Conservation (phyloP, 1,139 yeast genomes). For the Candida gigantensis region DNA sequence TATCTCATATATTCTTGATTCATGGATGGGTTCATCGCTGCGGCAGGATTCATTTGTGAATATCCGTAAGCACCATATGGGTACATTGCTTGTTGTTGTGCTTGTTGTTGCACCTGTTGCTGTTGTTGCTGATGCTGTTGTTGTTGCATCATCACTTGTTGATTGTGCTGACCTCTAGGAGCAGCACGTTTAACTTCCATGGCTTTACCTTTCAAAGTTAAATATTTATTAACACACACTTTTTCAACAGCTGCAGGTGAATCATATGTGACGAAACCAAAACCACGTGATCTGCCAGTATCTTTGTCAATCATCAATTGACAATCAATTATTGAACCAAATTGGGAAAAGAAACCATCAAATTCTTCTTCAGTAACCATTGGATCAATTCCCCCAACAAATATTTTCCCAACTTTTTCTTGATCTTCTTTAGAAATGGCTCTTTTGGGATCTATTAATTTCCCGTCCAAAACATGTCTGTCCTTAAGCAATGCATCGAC, state of each 20-base stretch:
- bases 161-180: constrained; percentile 68
- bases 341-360: constrained; percentile 82
- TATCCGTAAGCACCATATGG: constrained; percentile 30
- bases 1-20: constrained; percentile 85
- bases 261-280: constrained; percentile 96
- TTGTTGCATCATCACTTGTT: constrained; percentile 41
- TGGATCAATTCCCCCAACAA: constrained; percentile 97
- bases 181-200: constrained; percentile 99
- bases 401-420: constrained; percentile 94
- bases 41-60: constrained; percentile 7
- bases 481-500: constrained; percentile 87
- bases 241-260: constrained; percentile 94
- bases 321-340: constrained; percentile 93
- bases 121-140: constrained; percentile 33
- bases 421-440: constrained; percentile 99
- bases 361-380: constrained; percentile 94
- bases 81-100: constrained; percentile 20
- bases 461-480: constrained; percentile 92
- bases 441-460: constrained; percentile 95
- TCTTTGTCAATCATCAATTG: constrained; percentile 98
- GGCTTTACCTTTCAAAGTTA: constrained; percentile 82
- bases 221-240: constrained; percentile 80
- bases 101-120: constrained; percentile 24
- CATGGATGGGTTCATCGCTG: constrained; percentile 66
- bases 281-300: constrained; percentile 96